A percentile compares a stretch with the other conserved stretches of the same genome.
Conservation (phyloP, 495 filamentous ascomycete genomes). For the Aspergillus bridgeri region DNA sequence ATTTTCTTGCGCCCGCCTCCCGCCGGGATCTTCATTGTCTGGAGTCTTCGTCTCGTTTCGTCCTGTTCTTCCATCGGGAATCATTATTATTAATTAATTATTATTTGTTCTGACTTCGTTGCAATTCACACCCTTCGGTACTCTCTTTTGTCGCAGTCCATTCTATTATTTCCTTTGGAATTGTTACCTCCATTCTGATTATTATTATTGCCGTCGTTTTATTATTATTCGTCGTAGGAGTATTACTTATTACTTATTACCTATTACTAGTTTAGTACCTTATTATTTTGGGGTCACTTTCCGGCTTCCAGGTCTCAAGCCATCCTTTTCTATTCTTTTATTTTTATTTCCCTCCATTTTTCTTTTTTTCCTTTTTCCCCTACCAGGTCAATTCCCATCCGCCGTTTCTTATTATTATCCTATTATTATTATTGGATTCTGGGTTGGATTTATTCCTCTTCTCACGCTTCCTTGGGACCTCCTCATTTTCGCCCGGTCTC, state of each 20-base stretch:
- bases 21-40: constrained; percentile 16
- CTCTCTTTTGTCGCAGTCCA: too few relatives aligned
- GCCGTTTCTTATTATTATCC: background rate
- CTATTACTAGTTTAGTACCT: background rate
- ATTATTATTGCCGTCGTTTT: too few relatives aligned
- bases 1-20: constrained; percentile 5
- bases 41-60: too few relatives aligned
- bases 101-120: constrained; percentile 1
- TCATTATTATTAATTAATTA: background rate
- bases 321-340: constrained; percentile 2
- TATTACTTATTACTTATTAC: too few relatives aligned
- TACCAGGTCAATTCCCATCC: background rate
- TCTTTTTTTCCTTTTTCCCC: constrained; percentile 7
- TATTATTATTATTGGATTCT: background rate
- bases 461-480: background rate
- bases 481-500: background rate
- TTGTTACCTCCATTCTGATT: background rate
- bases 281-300: background rate
- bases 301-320: background rate
- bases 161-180: background rate
- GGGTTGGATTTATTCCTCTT: background rate
- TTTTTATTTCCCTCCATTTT: background rate
- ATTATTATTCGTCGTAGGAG: too few relatives aligned
- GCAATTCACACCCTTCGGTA: too few relatives aligned
- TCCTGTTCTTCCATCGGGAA: background rate